A percentile compares a stretch with the other conserved stretches of the same genome.
Conservation (phyloP, 495 filamentous ascomycete species). For the Penicillium cataractarum region DNA sequence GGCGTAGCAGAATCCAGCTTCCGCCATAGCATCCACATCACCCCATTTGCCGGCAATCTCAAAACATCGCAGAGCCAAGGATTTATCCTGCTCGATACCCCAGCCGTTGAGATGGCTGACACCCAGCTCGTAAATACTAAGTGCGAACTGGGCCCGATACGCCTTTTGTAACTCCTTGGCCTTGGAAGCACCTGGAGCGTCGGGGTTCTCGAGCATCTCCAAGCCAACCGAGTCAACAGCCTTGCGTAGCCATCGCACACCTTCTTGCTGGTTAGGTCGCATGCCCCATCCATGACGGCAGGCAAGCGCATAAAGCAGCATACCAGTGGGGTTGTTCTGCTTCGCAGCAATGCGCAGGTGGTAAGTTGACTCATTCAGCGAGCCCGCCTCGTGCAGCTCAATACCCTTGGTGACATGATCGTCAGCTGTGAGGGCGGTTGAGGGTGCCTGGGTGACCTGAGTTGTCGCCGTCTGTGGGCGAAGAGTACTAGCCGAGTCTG, state of each 20-base stretch:
- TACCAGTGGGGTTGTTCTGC: constrained; percentile 82
- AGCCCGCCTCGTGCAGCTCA: constrained; percentile 81
- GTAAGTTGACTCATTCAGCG: constrained; percentile 89
- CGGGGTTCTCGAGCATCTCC: constrained; percentile 82
- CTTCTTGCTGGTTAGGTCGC: constrained; percentile 85
- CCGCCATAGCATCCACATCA: constrained; percentile 90
- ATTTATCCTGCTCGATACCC: constrained; percentile 93
- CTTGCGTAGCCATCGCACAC: constrained; percentile 85
- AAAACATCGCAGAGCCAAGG: constrained; percentile 85
- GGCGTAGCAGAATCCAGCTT: constrained; percentile 86
- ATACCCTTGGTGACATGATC: constrained; percentile 89
- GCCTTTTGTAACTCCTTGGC: constrained; percentile 70
- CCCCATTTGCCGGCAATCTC: constrained; percentile 97
- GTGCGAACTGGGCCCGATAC: constrained; percentile 85
- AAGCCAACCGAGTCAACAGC: constrained; percentile 83
- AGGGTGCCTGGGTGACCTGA: constrained; percentile 36
- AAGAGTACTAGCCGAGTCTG: constrained; percentile 68
- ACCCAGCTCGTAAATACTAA: constrained; percentile 93
- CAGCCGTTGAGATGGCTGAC: constrained; percentile 98
- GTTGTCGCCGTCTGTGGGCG: constrained; percentile 56
- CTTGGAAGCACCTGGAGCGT: constrained; percentile 62
- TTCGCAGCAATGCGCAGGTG: constrained; percentile 90
- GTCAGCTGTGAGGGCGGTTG: constrained; percentile 69
- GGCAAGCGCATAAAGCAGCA: constrained; percentile 94
- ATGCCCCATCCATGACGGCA: constrained; percentile 99